Evolutionary conservation across 345 rosid genomes (phyloP), one percentile per base, ranked within the genome.

Genomic region (Sonneratia alba): DNA sequence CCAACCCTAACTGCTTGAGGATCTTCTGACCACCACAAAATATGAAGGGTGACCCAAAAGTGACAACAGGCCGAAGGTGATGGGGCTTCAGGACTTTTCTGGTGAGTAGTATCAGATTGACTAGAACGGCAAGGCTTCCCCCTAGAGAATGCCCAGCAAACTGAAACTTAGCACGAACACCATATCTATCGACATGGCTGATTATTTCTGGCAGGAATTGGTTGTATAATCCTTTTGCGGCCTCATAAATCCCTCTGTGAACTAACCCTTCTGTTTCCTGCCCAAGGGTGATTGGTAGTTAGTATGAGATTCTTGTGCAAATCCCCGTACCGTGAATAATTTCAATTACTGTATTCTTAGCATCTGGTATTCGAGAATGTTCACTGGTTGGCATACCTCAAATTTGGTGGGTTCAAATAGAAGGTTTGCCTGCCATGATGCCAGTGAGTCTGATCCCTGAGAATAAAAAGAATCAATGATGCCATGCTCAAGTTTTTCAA

Each of bases 111-210:
- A 93, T 93, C 79, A 91, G 80, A 81, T 82, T 74, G 70, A 91
- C 88, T 49, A 93, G 75, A 77, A 93, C 84, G 12, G 95, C 87
- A 36, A 94, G 94, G 70, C 96, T 91, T 64, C 98, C 97, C 7
- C 98, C 98, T 7, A 93, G 98, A 51, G 97, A 93, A 79, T 93
- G 98, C 36, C 98, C 97, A 0, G 90, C 85, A 74, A 91, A 93
- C 76, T 85, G 96, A 78, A 91, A 81, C 84, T 81, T 91, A 36
- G 98, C 97, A 18, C 82, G 85, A 11, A 87, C 88, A 13, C 95
- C 95, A 7, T 85, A 72, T 70, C 19, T 80, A 18, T 81, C 73
- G 79, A 91, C 71, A 77, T 91, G 97, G 42, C 87, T 85, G 24
- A 83, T 80, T 66, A 91, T 88, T 78, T 84, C 89, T 15, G 95